Evolutionary conservation across 768 basidiomycete genomes (phyloP), one percentile per base, ranked within the genome.

Genomic region (Tricholoma matsutake): DNA sequence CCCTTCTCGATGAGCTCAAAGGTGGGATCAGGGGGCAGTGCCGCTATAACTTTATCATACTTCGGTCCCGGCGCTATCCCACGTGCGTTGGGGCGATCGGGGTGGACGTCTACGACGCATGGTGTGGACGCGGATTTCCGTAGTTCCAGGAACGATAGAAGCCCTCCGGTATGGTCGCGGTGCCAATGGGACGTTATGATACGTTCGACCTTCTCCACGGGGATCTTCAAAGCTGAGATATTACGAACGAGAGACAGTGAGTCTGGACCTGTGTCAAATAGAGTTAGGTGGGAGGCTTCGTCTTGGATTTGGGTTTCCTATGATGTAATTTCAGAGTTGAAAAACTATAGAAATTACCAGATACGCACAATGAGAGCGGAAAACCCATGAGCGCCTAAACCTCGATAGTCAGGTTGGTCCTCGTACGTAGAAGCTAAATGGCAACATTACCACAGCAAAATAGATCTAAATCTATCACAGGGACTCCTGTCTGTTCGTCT

Each of bases 191-290:
- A 92, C n/a, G 85, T 81, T 35, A 92, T 76, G 43, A 93, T 76
- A 29, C 85, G 81, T 37, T 84, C 82, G 64, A 95, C 78, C 39
- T 77, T 71, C 34, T 79, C 74, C 8, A 85, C 71, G 2, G 82
- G 81, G 0, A 85, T 68, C 20, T 84, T 76, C 78, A 94, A 79
- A 3, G 86, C 83, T 5, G 72, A 72, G 25, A 86, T 70, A 72
- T 94, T 94, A 55, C 90, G 85, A n/a, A 85, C 81, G 63, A 95
- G 84, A 28, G 88, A 86, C 22, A 76, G 78, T 14, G 84, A 83
- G 68, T 94, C 92, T 8, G 92, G 93, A 0, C 93, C 93, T 14
- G 90, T 87, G 73, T 95, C 93, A 68, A 95, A 92, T 35, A 94
- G 79, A 14, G 85, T 86, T n/a, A 80, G 74, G 57, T 84, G 82